These are phyloP conservation scores for Phytophthora fragariaefolia DNA, from an alignment of 352 stramenopile genomes.

Conservation along the genomic window DNA sequence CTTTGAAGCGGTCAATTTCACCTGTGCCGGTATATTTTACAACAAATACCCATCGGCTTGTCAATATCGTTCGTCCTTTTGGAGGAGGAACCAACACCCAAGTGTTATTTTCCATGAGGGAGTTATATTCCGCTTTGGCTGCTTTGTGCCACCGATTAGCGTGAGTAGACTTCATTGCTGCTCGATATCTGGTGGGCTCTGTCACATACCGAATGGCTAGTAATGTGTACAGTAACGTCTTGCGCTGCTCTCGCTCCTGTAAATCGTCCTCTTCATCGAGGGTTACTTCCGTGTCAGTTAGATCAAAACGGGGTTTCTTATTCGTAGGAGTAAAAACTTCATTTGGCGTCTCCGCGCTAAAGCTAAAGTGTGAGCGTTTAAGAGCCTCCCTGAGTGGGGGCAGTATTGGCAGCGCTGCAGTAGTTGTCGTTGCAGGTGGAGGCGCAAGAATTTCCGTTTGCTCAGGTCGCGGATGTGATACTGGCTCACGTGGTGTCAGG, in stretches of 20 bases:
- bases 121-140: slow-evolving; percentile 10
- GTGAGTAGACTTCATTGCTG: slow-evolving; percentile 6
- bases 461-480: neutral
- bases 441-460: neutral
- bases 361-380: neutral
- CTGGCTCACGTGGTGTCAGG: neutral
- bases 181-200: slow-evolving; percentile 8
- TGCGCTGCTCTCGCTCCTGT: slow-evolving; percentile 5
- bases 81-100: slow-evolving; percentile 5
- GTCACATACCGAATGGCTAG: slow-evolving; percentile 16
- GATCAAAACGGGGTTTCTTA: slow-evolving; percentile 5
- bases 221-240: slow-evolving; percentile 5
- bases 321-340: slow-evolving; percentile 2
- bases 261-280: slow-evolving; percentile 5
- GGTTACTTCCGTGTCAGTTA: neutral
- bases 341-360: neutral
- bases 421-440: neutral
- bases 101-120: slow-evolving; percentile 13
- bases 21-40: slow-evolving; percentile 12
- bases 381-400: slow-evolving; percentile 4
- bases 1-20: slow-evolving; percentile 7
- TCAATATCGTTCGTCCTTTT: slow-evolving; percentile 8
- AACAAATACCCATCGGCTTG: slow-evolving; percentile 10
- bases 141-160: slow-evolving; percentile 13
- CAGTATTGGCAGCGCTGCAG: neutral